These are phyloP conservation scores for Backusella luteola DNA, from an alignment of 192 early-diverging fungal species.

Conservation along the genomic window DNA sequence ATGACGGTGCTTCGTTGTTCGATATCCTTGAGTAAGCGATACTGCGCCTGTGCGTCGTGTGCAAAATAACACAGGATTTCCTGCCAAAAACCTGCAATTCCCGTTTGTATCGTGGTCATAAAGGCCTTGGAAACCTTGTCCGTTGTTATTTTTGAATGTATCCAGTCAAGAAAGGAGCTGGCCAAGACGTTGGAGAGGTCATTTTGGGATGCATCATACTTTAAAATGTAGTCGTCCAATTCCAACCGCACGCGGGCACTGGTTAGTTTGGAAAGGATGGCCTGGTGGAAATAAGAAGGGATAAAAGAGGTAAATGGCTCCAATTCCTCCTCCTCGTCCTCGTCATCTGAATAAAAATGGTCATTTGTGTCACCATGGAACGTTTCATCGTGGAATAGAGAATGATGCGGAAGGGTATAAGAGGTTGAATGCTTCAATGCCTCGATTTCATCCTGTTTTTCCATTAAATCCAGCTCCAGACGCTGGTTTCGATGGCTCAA, in stretches of 20 bases:
- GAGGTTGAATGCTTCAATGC: not conserved
- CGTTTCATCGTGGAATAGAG: not conserved
- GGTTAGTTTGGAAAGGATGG: slow-evolving; percentile 37
- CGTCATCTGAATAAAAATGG: not conserved
- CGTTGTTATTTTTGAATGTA: not conserved
- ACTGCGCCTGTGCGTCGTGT: slow-evolving; percentile 30
- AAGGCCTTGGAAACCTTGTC: not conserved
- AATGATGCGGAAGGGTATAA: not conserved
- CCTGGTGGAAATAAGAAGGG: slow-evolving; percentile 37
- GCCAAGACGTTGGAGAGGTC: slow-evolving; percentile 30
- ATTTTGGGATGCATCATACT: slow-evolving; percentile 37
- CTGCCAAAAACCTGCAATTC: slow-evolving; percentile 40
- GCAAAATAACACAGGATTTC: slow-evolving; percentile 38
- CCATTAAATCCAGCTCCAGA: slow-evolving; percentile 4
- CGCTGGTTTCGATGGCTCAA: not conserved
- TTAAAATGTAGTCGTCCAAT: slow-evolving; percentile 45
- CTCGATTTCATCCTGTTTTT: slow-evolving; percentile 21
- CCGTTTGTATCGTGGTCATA: slow-evolving; percentile 26
- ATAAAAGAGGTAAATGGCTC: slow-evolving; percentile 38
- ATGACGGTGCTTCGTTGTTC: slow-evolving; percentile 11
- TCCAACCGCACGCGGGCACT: slow-evolving; percentile 42
- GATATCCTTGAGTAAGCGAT: slow-evolving; percentile 31
- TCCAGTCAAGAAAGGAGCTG: slow-evolving; percentile 32
- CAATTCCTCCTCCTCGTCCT: not conserved
- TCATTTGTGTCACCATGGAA: slow-evolving; percentile 25